Base-by-base conservation (phyloP, 2,329 filamentous ascomycete species). In the Thielaviopsis ethacetica region DNA sequence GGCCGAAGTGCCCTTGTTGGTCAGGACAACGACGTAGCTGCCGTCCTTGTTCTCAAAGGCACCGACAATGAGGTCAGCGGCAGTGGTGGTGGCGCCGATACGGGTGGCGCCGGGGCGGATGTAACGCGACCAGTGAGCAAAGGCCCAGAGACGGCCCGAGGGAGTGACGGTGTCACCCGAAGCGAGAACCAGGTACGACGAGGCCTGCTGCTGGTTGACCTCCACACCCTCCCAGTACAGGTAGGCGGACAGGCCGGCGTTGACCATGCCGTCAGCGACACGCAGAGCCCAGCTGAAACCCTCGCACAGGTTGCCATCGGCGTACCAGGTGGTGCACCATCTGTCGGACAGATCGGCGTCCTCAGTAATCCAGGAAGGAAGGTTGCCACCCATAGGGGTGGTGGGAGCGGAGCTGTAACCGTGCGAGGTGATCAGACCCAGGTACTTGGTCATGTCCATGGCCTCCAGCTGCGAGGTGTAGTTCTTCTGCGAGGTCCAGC, bases 231-330 rank as follows among this genome's bases (percentile, higher is more conserved):
- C 73, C 78, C 78, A 81, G 67, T 77, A 80, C 5, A 81, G 68
- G 63, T 79, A 80, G 0, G 72, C 78, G 7, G 72, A 75, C 5
- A 76, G 68, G 63, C 76, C 75, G 24, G 71, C 71, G 63, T 72
- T 73, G 5, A 75, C 70, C 15, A 81, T 67, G 21, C 72, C 76
- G 34, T 70, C 70, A 66, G 76, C 75, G 52, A 81, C 73, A 62
- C 76, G 75, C 63, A 76, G 75, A 1, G 78, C 78, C 78, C 77
- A 81, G 2, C 76, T 78, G 63, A 77, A 69, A 6, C 78, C 79
- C 62, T 81, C 78, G 44, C 73, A 73, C 0, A 69, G 66, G 10
- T 71, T 73, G 52, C 77, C 76, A 61, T 65, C 69, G 0, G 63
- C 60, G 64, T 76, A 78, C 74, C 76, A 81, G 1, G 70, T 68